Base-by-base conservation (phyloP, 2,329 filamentous ascomycete genomes). In the Pseudopithomyces chartarum region DNA sequence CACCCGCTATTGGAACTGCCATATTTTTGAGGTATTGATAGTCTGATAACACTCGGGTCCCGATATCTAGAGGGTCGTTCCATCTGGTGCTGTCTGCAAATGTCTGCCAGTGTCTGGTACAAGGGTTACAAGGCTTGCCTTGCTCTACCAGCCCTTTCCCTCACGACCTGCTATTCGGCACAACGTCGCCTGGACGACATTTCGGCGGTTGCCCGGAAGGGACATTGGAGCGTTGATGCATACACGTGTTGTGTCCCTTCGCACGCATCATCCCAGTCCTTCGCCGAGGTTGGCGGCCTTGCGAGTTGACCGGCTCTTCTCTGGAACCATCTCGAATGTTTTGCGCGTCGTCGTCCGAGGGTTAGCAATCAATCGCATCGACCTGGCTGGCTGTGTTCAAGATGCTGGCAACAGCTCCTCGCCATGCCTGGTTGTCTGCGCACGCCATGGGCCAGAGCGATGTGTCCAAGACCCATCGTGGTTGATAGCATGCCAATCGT, bases 261-360 rank as follows among this genome's bases (percentile, higher is more conserved):
- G 13, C n/a, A 36, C 15, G 44, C 20, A 33, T 26, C 34, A 29
- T 39, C 26, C 12, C 26, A 15, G 17, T 39, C 33, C 8, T 29
- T 22, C 20, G 34, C 46, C 46, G 34, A 49, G 46, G 12, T 48
- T 13, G 33, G 39, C 11, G 13, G 45, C 6, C n/a, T 23, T 17
- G 20, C 32, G 7, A 20, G 26, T 15, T 26, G 22, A 29, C 19
- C 20, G 13, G 11, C 12, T 50, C n/a, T 50, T 19, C 22, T 39
- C n/a, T 40, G 23, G 47, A 50, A 40, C 22, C 34, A 40, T 50
- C 15, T 29, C 34, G 47, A 50, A 50, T 23, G 8, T 48, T 19
- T 20, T 29, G 13, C 44, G 13, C 44, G 26, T 19, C 15, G 3
- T 13, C 43, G 7, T 32, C 11, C 43, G 43, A 45, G 23, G n/a